Base-by-base conservation (phyloP, 352 stramenopile genomes). In the Phytophthora capsici region DNA sequence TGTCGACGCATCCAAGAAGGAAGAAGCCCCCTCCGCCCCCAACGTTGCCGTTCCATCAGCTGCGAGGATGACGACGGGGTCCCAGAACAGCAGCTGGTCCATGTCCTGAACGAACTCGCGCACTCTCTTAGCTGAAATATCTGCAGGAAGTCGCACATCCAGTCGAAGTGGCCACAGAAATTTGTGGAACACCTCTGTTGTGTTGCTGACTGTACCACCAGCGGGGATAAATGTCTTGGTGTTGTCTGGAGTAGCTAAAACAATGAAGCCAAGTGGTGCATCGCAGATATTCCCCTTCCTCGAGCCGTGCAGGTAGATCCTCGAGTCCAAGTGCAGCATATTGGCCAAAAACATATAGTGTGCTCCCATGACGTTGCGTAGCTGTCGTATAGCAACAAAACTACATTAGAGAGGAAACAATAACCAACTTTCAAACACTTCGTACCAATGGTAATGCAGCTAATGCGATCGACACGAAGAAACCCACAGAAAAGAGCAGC, bases 271-370 rank as follows among this genome's bases (percentile, higher is more conserved):
- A 25, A 92, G 66, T 23, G 82, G 81, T 4, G 84, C 72, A 52
- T 89, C 82, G 19, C 69, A 79, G 22, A 92, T 75, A 20, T 61
- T 73, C 8, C 84, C 84, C 14, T 75, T 73, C 22, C 73, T 70
- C 12, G 64, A 69, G 4, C 78, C 78, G 4, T 82, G 61, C 16
- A 92, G 28, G 28, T 77, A 71, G 16, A 92, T 69, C 26, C 63
- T 72, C 23, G 79, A 84, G 32, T 78, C 71, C 4, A 90, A 45
- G 28, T 78, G 75, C 41, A 92, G 56, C 80, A 92, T 90, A 54
- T 88, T 92, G 61, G 73, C 62, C 47, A 92, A 63, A 41, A 92
- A 92, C 84, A 92, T 90, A 62, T 90, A 88, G 59, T 89, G 81
- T 2, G 75, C 84, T 3, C 81, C 84, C 68, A 92, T 73, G 61